Conservation (phyloP, 176 grass and related monocot species). For the Cenchrus purpureus region DNA sequence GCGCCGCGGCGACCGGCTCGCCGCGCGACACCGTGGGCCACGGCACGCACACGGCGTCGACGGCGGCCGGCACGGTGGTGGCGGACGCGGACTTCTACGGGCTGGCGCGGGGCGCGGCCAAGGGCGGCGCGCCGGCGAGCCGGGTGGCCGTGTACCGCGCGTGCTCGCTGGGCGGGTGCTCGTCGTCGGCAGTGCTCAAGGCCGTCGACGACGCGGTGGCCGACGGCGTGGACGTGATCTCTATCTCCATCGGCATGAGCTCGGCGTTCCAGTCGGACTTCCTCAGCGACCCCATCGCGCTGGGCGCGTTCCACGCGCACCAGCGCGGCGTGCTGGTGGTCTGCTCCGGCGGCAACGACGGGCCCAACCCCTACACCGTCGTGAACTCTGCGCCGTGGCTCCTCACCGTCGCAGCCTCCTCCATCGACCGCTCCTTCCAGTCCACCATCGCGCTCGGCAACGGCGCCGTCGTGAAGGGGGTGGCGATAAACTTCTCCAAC, state of each 20-base stretch:
- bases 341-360: constrained; percentile 95
- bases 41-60: constrained; percentile 89
- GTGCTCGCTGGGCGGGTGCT: constrained; percentile 85
- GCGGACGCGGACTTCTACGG: constrained; percentile 71
- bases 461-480: constrained; percentile 69
- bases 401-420: constrained; percentile 86
- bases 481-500: constrained; percentile 88
- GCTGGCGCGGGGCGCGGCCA: constrained; percentile 69
- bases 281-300: constrained; percentile 78
- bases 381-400: constrained; percentile 95
- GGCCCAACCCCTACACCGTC: constrained; percentile 79
- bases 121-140: constrained; percentile 72
- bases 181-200: constrained; percentile 76
- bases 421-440: constrained; percentile 82
- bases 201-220: constrained; percentile 89
- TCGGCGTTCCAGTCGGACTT: constrained; percentile 84
- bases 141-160: constrained; percentile 86
- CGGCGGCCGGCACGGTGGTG: constrained; percentile 69
- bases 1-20: constrained; percentile 36
- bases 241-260: constrained; percentile 91
- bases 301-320: constrained; percentile 89
- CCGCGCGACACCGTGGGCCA: constrained; percentile 79
- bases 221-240: constrained; percentile 89
- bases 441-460: constrained; percentile 81
- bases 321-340: constrained; percentile 82